phyloP scores from a whole-genome alignment of 2,329 filamentous ascomycete genomes.

The Ophiostoma triangulosporum region DNA sequence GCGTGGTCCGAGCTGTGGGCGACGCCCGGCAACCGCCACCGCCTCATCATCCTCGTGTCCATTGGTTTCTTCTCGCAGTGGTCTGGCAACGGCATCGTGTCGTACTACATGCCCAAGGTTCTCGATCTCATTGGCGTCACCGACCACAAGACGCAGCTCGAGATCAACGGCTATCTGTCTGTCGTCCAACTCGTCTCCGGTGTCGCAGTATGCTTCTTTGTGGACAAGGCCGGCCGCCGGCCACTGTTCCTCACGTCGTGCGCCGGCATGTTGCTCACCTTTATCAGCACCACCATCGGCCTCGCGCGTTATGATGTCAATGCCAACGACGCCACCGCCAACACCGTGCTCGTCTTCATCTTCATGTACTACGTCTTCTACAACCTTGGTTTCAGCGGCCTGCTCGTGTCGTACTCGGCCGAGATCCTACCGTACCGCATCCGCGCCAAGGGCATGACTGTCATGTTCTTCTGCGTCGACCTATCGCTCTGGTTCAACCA shows the following conservation, averaged over 20 bases:
- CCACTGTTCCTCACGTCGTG: conserved; percentile 15
- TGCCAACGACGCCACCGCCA: conserved; percentile 13
- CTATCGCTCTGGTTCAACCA: conserved; percentile 12
- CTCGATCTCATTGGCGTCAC: conserved; percentile 22
- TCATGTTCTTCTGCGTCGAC: conserved; percentile 8
- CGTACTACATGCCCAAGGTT: conserved; percentile 22
- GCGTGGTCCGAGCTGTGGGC: conserved; percentile 10
- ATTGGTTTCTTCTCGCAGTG: conserved; percentile 12
- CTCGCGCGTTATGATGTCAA: conserved; percentile 45
- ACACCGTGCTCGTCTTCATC: conserved; percentile 8
- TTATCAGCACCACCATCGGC: conserved; percentile 18
- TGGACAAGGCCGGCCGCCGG: conserved; percentile 15
- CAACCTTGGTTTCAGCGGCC: conserved; percentile 24
- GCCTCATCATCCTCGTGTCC: conserved; percentile 11
- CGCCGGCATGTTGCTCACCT: conserved; percentile 12
- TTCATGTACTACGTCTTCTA: conserved; percentile 18
- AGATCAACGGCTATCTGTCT: conserved; percentile 14
- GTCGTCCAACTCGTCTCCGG: conserved; percentile 26
- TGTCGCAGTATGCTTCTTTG: conserved; percentile 3
- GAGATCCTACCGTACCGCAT: conserved; percentile 12
- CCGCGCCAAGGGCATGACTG: conserved; percentile 12
- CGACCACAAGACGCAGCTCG: conserved; percentile 12
- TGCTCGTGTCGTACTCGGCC: conserved; percentile 28
- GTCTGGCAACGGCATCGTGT: conserved; percentile 18
- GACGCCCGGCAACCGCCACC: conserved; percentile 12